Percentiles rank a stretch among this genome's conserved stretches.
Evolutionary conservation across 2,329 filamentous ascomycete species (phyloP).

Genomic region (Calonectria pseudoturangicola): DNA sequence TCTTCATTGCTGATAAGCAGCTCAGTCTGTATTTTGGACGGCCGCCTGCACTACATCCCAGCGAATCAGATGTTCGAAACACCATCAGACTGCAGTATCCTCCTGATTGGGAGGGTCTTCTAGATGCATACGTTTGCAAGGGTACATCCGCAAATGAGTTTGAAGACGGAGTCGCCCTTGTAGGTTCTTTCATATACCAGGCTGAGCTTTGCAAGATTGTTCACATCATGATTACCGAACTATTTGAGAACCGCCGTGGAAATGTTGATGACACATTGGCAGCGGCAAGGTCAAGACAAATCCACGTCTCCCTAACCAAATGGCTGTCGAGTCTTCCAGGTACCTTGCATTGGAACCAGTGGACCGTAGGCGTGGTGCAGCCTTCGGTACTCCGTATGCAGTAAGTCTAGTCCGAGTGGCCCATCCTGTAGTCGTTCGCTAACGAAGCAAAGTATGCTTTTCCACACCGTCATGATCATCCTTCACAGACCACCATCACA

Average conservation of each 20-base stretch:
- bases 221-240: constrained; percentile 69
- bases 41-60: constrained; percentile 69
- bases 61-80: constrained; percentile 69
- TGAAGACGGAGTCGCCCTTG: constrained; percentile 66
- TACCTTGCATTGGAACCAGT: constrained; percentile 70
- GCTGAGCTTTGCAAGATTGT: constrained; percentile 69
- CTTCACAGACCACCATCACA: constrained; percentile 69
- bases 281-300: constrained; percentile 65
- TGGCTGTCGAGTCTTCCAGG: constrained; percentile 68
- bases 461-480: constrained; percentile 71
- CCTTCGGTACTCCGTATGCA: constrained; percentile 69
- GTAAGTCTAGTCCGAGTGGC: constrained; percentile 50
- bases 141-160: constrained; percentile 66
- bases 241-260: constrained; percentile 68
- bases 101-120: constrained; percentile 67
- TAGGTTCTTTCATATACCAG: constrained; percentile 67
- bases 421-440: constrained; percentile 32
- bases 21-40: constrained; percentile 71
- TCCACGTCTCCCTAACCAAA: constrained; percentile 67
- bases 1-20: constrained; percentile 70
- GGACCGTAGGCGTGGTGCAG: constrained; percentile 68
- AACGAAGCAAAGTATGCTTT: constrained; percentile 62
- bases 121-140: constrained; percentile 68
- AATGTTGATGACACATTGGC: constrained; percentile 64
- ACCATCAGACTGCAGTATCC: constrained; percentile 70